Conservation (phyloP, 805 yeast genomes). For the Saccharomycopsis capsularis region DNA sequence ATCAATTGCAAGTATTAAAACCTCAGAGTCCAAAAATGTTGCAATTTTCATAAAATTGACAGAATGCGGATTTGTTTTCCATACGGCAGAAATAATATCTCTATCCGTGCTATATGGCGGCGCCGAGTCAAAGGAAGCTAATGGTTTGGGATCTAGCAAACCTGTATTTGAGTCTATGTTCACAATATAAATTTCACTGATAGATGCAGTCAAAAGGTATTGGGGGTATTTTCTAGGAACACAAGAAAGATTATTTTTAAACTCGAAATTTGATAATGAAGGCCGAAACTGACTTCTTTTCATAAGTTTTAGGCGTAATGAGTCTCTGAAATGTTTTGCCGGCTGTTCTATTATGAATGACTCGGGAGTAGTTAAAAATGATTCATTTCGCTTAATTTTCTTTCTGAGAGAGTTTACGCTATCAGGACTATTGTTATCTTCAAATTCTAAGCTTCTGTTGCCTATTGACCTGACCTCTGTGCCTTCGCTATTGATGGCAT, state of each 20-base stretch:
- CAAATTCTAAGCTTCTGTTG: too few relatives aligned
- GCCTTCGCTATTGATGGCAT: too few relatives aligned
- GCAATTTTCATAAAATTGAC: constrained; percentile 43
- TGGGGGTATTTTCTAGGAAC: constrained; percentile 19
- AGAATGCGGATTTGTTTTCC: constrained; percentile 50
- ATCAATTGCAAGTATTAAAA: constrained; percentile 45
- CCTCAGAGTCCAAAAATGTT: constrained; percentile 33
- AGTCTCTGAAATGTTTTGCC: neutral
- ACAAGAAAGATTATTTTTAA: constrained; percentile 21
- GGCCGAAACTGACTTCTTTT: neutral
- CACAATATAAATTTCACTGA: constrained; percentile 33
- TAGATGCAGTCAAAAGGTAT: constrained; percentile 30
- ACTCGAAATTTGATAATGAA: neutral
- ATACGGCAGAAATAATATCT: constrained; percentile 40
- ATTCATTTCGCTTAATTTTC: too few relatives aligned
- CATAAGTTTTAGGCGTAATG: neutral
- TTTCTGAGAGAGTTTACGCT: neutral
- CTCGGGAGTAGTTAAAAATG: too few relatives aligned
- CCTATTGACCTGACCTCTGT: too few relatives aligned
- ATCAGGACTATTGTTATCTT: neutral
- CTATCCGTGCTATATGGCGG: constrained; percentile 35
- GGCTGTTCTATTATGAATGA: neutral
- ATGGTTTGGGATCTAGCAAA: constrained; percentile 26
- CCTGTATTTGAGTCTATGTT: constrained; percentile 28
- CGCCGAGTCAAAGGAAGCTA: constrained; percentile 34